Evolutionary conservation across 805 yeast genomes (phyloP), one percentile per base, ranked within the genome.

Genomic region (Myxozyma neglecta): DNA sequence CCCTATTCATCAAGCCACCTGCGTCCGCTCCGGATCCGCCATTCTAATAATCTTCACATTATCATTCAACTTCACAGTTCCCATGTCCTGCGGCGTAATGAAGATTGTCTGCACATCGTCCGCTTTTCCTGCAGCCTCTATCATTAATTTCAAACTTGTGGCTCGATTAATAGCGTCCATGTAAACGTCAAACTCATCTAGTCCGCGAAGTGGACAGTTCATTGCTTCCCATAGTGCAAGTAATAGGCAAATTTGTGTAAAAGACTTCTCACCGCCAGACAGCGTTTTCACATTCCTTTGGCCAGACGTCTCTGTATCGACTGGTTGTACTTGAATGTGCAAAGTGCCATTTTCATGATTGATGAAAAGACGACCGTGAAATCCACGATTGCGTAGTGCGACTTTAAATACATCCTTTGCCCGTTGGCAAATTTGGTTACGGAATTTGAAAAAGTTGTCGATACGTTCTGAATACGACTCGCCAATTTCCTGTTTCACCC

Each of bases 181-280:
- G 70, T 86, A 94, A 20, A 94, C 99, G 75, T 94, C 99, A 73
- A 78, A 94, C 74, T 94, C 99, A 75, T 94, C 99, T 62, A 94
- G 77, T 0, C 97, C 97, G 62, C 96, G 83, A 18, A 94, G 82
- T 59, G 89, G 83, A 0, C 96, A 87, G 63, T 87, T 85, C 97
- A 94, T 92, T 34, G 90, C 87, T 66, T 85, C 85, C 99, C 99
- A 94, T 35, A 96, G 88, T 0, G 97, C 87, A 62, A 93, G 78
- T 50, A 94, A 75, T 60, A 94, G 80, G 0, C 97, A 89, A 65
- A 93, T 86, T 73, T 96, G 99, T 0, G 97, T 85, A 73, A 88
- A 93, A 0, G 97, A 90, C 72, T 92, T 92, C 72, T 94, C 99
- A 50, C 99, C 99, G 42, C 99, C 99, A 0, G 97, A 90, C 32